Evolutionary conservation across 2,329 filamentous ascomycete species (phyloP).

Genomic region (Microcyclospora tardicrescens): DNA sequence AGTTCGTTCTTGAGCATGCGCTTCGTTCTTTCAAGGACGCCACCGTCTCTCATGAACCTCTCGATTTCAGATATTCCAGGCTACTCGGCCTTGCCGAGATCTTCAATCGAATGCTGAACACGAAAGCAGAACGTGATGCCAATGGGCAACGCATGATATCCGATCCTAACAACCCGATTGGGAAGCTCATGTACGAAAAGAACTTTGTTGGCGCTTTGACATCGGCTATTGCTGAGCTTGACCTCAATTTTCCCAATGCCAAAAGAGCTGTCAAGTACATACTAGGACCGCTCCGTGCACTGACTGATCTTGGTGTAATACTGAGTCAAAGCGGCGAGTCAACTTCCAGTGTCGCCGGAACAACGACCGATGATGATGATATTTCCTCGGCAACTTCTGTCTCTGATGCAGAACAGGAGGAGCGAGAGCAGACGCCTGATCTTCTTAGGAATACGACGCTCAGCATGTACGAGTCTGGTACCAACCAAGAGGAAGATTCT

Average conservation of each 20-base stretch:
- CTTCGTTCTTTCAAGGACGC: slow-evolving; percentile 87
- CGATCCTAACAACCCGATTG: slow-evolving; percentile 45
- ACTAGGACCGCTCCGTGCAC: slow-evolving; percentile 69
- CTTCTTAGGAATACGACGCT: slow-evolving; percentile 92
- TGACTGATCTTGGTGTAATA: slow-evolving; percentile 76
- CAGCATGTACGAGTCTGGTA: slow-evolving; percentile 79
- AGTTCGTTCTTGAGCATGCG: slow-evolving; percentile 87
- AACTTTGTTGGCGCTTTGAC: slow-evolving; percentile 84
- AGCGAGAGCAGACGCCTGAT: slow-evolving; percentile 85
- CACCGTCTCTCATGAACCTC: slow-evolving; percentile 59
- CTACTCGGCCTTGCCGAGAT: slow-evolving; percentile 80
- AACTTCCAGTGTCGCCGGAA: slow-evolving; percentile 44
- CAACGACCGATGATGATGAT: slow-evolving; percentile 65
- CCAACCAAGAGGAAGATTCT: slow-evolving; percentile 70
- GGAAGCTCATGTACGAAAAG: slow-evolving; percentile 96
- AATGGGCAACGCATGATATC: slow-evolving; percentile 2
- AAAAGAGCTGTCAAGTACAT: slow-evolving; percentile 96
- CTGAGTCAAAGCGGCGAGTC: slow-evolving; percentile 73
- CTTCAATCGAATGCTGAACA: slow-evolving; percentile 82
- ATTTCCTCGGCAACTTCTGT: slow-evolving; percentile 78
- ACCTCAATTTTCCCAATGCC: slow-evolving; percentile 84
- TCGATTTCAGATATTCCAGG: slow-evolving; percentile 76
- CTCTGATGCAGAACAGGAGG: slow-evolving; percentile 47
- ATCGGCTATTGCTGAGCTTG: slow-evolving; percentile 84
- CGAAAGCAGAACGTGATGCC: slow-evolving; percentile 36